Evolutionary conservation across 2,329 filamentous ascomycete genomes (phyloP).

Genomic region (Alternaria burnsii): DNA sequence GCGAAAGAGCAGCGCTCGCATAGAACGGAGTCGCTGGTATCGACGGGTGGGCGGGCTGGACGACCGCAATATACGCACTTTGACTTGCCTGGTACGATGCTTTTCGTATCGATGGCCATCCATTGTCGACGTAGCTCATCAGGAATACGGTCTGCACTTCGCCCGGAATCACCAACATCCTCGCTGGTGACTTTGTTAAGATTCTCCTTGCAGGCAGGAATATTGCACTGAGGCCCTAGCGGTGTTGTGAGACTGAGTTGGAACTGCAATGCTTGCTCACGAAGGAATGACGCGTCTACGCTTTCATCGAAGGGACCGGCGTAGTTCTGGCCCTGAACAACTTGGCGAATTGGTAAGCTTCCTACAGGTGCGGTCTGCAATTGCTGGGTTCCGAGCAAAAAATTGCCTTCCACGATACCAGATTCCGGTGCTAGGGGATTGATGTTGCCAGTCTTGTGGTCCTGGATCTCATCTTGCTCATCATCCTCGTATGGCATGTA

Average conservation of each 20-base stretch:
- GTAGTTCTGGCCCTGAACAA: slow-evolving; percentile 57
- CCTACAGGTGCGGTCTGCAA: slow-evolving; percentile 52
- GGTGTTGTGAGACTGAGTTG: slow-evolving; percentile 39
- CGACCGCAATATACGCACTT: slow-evolving; percentile 47
- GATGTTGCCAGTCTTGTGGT: neutral
- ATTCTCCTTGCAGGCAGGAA: slow-evolving; percentile 41
- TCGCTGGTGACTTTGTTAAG: slow-evolving; percentile 47
- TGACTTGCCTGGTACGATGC: slow-evolving; percentile 35
- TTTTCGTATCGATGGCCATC: slow-evolving; percentile 17
- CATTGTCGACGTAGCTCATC: slow-evolving; percentile 45
- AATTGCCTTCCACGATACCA: slow-evolving; percentile 34
- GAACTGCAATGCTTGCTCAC: slow-evolving; percentile 41
- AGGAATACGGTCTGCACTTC: slow-evolving; percentile 54
- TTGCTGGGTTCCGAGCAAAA: slow-evolving; percentile 43
- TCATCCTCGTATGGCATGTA: slow-evolving; percentile 36
- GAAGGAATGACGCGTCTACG: slow-evolving; percentile 36
- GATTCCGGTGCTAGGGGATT: slow-evolving; percentile 25
- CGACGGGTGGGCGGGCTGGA: slow-evolving; percentile 36
- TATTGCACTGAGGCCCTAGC: slow-evolving; percentile 32
- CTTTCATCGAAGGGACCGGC: slow-evolving; percentile 48
- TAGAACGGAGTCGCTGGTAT: slow-evolving; percentile 15
- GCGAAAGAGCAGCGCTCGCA: slow-evolving; percentile 55
- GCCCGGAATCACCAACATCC: slow-evolving; percentile 51
- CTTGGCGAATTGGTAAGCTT: slow-evolving; percentile 55
- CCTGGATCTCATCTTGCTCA: slow-evolving; percentile 4